Percentiles rank a stretch among this genome's conserved stretches.
Evolutionary conservation across 2,329 filamentous ascomycete genomes (phyloP).

Genomic region (Xylaria sp.): DNA sequence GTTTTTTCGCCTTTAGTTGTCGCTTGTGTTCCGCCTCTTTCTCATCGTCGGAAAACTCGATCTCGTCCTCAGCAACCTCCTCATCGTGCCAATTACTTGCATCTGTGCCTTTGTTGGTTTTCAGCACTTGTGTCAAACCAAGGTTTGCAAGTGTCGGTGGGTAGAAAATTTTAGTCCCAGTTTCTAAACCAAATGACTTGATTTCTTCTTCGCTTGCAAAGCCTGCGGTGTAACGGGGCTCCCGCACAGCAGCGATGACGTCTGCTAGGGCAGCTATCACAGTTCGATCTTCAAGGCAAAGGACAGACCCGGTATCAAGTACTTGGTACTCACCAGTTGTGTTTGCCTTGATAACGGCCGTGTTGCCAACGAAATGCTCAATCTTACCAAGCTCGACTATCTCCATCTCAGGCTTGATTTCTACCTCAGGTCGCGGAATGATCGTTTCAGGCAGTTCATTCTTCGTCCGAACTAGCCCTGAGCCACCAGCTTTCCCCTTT

Average conservation of each 20-base stretch:
- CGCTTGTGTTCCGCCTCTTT: slow-evolving; percentile 84
- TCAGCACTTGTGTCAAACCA: slow-evolving; percentile 85
- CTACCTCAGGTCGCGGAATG: slow-evolving; percentile 76
- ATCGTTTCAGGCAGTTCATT: slow-evolving; percentile 75
- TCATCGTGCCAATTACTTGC: slow-evolving; percentile 96
- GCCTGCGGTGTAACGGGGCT: slow-evolving; percentile 83
- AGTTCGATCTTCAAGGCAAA: slow-evolving; percentile 76
- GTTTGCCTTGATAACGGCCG: slow-evolving; percentile 78
- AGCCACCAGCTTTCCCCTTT: slow-evolving; percentile 51
- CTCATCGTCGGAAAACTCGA: slow-evolving; percentile 97
- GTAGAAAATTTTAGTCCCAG: slow-evolving; percentile 78
- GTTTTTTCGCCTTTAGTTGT: slow-evolving; percentile 69
- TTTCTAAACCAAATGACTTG: slow-evolving; percentile 66
- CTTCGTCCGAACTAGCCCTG: slow-evolving; percentile 71
- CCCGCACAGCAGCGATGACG: slow-evolving; percentile 82
- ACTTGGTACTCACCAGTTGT: slow-evolving; percentile 83
- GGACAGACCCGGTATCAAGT: slow-evolving; percentile 80
- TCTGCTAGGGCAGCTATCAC: slow-evolving; percentile 85
- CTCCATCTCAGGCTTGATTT: slow-evolving; percentile 76
- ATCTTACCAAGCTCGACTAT: slow-evolving; percentile 78
- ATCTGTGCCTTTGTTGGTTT: slow-evolving; percentile 83
- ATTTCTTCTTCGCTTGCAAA: slow-evolving; percentile 75
- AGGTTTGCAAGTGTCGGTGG: slow-evolving; percentile 78
- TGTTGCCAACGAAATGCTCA: slow-evolving; percentile 78
- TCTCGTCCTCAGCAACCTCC: slow-evolving; percentile 82